These are phyloP conservation scores for Galerina marginata DNA, from an alignment of 768 basidiomycete genomes.

Conservation along the genomic window DNA sequence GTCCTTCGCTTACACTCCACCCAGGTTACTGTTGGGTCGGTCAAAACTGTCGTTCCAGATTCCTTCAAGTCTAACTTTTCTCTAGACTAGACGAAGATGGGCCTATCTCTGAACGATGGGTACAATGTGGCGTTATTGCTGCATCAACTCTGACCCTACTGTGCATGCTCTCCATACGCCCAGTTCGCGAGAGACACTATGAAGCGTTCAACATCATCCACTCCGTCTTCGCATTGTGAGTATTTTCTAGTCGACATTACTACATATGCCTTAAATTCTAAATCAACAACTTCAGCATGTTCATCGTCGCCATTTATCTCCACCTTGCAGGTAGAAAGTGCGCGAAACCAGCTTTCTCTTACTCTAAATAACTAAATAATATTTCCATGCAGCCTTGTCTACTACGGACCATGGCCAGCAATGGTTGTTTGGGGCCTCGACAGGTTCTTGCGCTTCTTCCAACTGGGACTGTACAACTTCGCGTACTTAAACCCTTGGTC, in stretches of 20 bases:
- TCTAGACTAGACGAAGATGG: conserved; percentile 24
- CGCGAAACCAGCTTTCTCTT: conserved; percentile 10
- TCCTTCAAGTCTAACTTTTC: background rate
- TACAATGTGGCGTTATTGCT: conserved; percentile 44
- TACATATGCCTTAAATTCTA: background rate
- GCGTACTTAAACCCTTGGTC: conserved; percentile 38
- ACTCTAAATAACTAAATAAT: background rate
- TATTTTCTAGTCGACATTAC: background rate
- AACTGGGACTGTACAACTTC: conserved; percentile 50
- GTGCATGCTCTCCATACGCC: conserved; percentile 51
- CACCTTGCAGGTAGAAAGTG: conserved; percentile 41
- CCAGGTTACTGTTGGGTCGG: conserved; percentile 26
- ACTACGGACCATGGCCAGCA: conserved; percentile 52
- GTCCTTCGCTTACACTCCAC: background rate
- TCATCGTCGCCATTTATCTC: conserved; percentile 46
- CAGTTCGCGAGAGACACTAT: conserved; percentile 50
- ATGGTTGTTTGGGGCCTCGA: conserved; percentile 63
- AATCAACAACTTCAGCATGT: conserved; percentile 32
- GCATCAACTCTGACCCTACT: conserved; percentile 46
- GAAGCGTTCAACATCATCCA: conserved; percentile 60
- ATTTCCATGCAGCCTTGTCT: conserved; percentile 31
- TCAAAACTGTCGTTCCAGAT: background rate
- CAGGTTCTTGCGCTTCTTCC: conserved; percentile 50
- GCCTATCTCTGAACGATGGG: conserved; percentile 29
- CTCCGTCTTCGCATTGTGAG: conserved; percentile 45